These are phyloP conservation scores for Aspergillus sparsus DNA, from an alignment of 495 filamentous ascomycete genomes.

Conservation along the genomic window DNA sequence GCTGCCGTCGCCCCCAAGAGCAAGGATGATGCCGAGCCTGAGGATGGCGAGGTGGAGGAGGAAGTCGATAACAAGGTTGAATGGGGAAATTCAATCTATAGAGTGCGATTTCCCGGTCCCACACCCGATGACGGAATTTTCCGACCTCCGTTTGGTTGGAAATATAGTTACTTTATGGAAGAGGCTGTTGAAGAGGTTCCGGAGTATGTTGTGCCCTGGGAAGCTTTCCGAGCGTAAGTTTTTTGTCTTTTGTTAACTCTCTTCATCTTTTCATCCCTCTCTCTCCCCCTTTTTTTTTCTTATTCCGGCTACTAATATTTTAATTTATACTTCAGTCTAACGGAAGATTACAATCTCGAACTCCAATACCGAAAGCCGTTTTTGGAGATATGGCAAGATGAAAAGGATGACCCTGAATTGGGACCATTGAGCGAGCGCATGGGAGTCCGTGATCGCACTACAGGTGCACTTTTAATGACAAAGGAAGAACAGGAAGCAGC, in stretches of 20 bases:
- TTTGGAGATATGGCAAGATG: slow-evolving; percentile 83
- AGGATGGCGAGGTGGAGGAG: slow-evolving; percentile 55
- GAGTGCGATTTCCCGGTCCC: slow-evolving; percentile 78
- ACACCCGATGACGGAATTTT: slow-evolving; percentile 78
- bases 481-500: slow-evolving; percentile 88
- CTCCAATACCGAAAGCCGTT: slow-evolving; percentile 89
- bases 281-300: background rate
- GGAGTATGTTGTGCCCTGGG: slow-evolving; percentile 98
- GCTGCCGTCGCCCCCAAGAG: slow-evolving; percentile 22
- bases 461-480: slow-evolving; percentile 67
- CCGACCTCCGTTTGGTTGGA: slow-evolving; percentile 94
- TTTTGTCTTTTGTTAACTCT: background rate
- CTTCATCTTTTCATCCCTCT: background rate
- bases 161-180: slow-evolving; percentile 91
- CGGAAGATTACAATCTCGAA: slow-evolving; percentile 95
- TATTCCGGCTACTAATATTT: slow-evolving; percentile 24
- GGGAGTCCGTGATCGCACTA: slow-evolving; percentile 76
- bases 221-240: slow-evolving; percentile 79
- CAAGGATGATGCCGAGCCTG: slow-evolving; percentile 30
- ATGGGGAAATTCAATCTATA: slow-evolving; percentile 94
- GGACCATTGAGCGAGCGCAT: slow-evolving; percentile 88
- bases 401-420: slow-evolving; percentile 77
- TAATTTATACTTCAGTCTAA: slow-evolving; percentile 49
- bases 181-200: slow-evolving; percentile 96
- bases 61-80: slow-evolving; percentile 51